Evolutionary conservation across 2,329 filamentous ascomycete species (phyloP).

Genomic region (Penicillium palitans): DNA sequence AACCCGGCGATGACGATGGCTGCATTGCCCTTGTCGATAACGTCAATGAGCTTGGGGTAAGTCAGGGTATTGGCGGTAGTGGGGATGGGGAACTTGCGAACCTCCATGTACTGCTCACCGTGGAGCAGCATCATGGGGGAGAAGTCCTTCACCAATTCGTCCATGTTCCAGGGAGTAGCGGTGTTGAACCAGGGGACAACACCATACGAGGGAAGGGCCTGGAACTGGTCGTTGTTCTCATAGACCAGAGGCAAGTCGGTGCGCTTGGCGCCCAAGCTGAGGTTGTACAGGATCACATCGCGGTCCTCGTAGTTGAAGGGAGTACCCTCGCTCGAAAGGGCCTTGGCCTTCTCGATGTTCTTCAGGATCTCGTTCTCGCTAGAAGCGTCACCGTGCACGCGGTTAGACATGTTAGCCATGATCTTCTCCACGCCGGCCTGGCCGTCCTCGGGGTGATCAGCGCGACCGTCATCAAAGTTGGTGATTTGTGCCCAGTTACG

Average conservation of each 20-base stretch:
- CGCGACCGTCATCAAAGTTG: constrained; percentile 82
- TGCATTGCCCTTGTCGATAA: constrained; percentile 91
- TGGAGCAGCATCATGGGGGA: constrained; percentile 98
- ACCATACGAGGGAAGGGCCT: constrained; percentile 90
- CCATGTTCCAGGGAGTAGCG: constrained; percentile 73
- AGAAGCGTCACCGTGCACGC: constrained; percentile 50
- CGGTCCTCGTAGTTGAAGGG: constrained; percentile 81
- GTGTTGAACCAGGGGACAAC: constrained; percentile 93
- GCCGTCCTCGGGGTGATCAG: constrained; percentile 79
- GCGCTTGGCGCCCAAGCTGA: constrained; percentile 88
- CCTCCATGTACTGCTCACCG: constrained; percentile 96
- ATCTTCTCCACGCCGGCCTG: constrained; percentile 76
- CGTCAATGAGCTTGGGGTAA: constrained; percentile 80
- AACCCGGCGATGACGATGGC: constrained; percentile 78
- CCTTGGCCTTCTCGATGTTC: constrained; percentile 74
- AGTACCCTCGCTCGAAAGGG: constrained; percentile 68
- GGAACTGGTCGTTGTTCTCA: constrained; percentile 89
- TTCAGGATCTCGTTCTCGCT: constrained; percentile 66
- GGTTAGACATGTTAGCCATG: constrained; percentile 84
- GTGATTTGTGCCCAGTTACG: constrained; percentile 75
- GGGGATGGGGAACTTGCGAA: constrained; percentile 87
- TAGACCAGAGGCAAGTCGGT: constrained; percentile 85
- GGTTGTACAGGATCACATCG: constrained; percentile 92
- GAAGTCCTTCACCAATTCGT: constrained; percentile 90
- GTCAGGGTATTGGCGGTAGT: constrained; percentile 76